Conservation (phyloP, 768 basidiomycete genomes). For the Termitomyces sp. region DNA sequence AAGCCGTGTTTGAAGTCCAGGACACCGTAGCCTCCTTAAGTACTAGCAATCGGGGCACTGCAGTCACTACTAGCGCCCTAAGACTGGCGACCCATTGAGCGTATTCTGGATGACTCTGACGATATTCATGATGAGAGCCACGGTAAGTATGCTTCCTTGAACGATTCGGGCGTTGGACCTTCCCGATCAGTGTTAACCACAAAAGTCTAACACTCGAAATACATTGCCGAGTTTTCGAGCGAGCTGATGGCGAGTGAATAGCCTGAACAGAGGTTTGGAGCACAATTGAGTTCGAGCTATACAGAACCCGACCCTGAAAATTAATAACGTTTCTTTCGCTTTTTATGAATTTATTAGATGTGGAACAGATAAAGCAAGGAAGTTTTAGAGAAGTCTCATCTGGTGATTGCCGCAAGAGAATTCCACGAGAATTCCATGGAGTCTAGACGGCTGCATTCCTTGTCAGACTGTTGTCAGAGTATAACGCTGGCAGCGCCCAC, state of each 20-base stretch:
- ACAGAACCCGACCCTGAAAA: neutral
- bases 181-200: neutral
- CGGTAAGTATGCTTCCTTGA: neutral
- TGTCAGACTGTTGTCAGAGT: neutral
- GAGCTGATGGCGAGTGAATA: neutral
- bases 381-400: conserved; percentile 1
- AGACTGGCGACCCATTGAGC: neutral
- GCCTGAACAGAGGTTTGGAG: neutral
- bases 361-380: conserved; percentile 1
- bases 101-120: neutral
- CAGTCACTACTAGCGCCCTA: too few relatives aligned
- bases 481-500: neutral
- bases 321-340: too few relatives aligned
- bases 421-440: neutral
- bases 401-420: conserved; percentile 4
- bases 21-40: neutral
- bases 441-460: neutral
- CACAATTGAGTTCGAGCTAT: neutral
- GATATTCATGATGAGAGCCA: too few relatives aligned
- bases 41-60: too few relatives aligned
- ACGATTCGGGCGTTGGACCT: neutral
- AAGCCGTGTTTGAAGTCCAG: neutral
- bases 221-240: neutral
- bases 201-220: neutral
- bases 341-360: too few relatives aligned